Evolutionary conservation across 805 yeast species (phyloP).

Genomic region (Starmerella stellata): DNA sequence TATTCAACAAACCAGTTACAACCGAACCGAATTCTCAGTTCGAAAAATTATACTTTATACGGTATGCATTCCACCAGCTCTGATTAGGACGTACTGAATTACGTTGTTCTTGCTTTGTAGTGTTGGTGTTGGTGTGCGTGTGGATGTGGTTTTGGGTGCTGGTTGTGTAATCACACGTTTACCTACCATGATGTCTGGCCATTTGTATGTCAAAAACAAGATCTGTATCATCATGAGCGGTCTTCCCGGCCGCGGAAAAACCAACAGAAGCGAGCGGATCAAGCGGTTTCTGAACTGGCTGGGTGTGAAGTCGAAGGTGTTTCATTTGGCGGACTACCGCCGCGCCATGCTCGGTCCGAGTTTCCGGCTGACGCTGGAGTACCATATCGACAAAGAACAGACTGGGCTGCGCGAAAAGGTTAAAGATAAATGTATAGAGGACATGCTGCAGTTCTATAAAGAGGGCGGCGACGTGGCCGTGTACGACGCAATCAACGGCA

Average conservation of each 20-base stretch:
- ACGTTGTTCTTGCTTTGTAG: no score
- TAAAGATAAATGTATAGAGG: constrained; percentile 45
- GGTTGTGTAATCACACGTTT: no score
- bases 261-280: constrained; percentile 76
- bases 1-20: no score
- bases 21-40: no score
- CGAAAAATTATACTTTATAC: no score
- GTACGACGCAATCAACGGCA: constrained; percentile 86
- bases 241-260: constrained; percentile 89
- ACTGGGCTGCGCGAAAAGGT: constrained; percentile 38
- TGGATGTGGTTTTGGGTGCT: no score
- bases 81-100: no score
- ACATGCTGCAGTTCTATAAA: constrained; percentile 46
- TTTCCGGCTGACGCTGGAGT: constrained; percentile 45
- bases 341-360: constrained; percentile 31
- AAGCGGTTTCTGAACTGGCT: constrained; percentile 90
- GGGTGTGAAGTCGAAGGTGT: constrained; percentile 81
- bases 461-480: constrained; percentile 88
- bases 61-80: no score
- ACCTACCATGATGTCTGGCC: constrained; percentile 53
- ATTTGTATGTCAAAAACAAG: constrained; percentile 88
- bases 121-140: no score
- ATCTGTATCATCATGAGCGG: constrained; percentile 79
- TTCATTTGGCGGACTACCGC: constrained; percentile 83
- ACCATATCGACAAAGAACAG: constrained; percentile 37